These are phyloP conservation scores for Lenwebbia sp. DNA, from an alignment of 345 rosid species.

Conservation along the genomic window DNA sequence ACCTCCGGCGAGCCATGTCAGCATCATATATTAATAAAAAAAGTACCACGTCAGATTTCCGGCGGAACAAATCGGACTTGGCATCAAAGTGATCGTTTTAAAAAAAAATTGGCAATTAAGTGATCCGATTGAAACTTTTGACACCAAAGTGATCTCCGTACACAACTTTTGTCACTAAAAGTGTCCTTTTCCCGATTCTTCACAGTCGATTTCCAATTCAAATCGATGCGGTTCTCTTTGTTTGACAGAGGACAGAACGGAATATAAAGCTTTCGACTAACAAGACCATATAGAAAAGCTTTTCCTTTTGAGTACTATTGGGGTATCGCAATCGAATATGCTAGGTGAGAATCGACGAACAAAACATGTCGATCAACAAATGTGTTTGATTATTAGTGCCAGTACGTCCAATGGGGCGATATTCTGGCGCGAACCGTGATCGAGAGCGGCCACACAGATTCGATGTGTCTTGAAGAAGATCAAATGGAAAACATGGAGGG, in stretches of 20 bases:
- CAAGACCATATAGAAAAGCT: background rate
- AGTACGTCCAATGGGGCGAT: background rate
- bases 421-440: background rate
- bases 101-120: no score
- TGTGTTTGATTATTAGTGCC: background rate
- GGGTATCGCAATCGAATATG: background rate
- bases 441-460: background rate
- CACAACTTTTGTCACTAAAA: no score
- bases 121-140: no score
- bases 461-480: background rate
- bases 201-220: background rate
- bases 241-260: background rate
- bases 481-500: background rate
- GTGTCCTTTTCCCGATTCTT: background rate
- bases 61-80: no score
- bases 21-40: no score
- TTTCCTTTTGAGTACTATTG: background rate
- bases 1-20: no score
- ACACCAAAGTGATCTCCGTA: no score
- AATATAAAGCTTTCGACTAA: background rate
- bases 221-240: background rate
- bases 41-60: no score
- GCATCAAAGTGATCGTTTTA: no score
- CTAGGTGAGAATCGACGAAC: background rate
- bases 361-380: background rate